These are phyloP conservation scores for Mycotypha africana DNA, from an alignment of 371 early-diverging fungal species.

Conservation along the genomic window DNA sequence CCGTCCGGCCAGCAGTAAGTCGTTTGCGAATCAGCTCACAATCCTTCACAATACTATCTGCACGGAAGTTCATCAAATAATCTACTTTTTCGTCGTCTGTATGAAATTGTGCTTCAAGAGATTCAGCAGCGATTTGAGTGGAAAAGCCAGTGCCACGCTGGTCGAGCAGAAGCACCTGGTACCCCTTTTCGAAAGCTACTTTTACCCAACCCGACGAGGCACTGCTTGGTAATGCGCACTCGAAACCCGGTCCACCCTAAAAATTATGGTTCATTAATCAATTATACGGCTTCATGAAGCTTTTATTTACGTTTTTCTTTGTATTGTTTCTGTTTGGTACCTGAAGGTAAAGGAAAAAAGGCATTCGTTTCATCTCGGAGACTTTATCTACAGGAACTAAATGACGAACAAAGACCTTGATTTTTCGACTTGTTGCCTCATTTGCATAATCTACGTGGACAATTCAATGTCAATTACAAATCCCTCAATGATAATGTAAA, in stretches of 20 bases:
- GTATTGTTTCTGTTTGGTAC: conserved; percentile 17
- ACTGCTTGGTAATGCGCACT: conserved; percentile 42
- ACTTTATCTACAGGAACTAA: conserved; percentile 48
- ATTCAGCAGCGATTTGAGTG: conserved; percentile 52
- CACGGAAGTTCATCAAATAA: conserved; percentile 64
- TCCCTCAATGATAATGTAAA: neutral
- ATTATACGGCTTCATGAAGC: too few species aligned
- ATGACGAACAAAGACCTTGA: conserved; percentile 56
- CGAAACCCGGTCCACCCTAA: conserved; percentile 61
- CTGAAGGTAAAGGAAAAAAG: conserved; percentile 59
- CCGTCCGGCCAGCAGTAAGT: conserved; percentile 31
- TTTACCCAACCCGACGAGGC: conserved; percentile 60
- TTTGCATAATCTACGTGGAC: conserved; percentile 42
- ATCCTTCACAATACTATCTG: conserved; percentile 69
- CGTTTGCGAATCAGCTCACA: conserved; percentile 61
- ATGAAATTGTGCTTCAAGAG: conserved; percentile 30
- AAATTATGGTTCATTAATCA: too few species aligned
- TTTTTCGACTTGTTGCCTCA: conserved; percentile 17
- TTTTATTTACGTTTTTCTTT: neutral
- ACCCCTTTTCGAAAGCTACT: conserved; percentile 55
- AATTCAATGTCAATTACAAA: neutral
- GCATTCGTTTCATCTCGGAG: conserved; percentile 40
- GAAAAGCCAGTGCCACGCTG: conserved; percentile 75
- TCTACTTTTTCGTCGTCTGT: conserved; percentile 53
- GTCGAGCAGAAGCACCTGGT: conserved; percentile 66